Conservation (phyloP, 139 green algal genomes). For the Asterochloris sp. region DNA sequence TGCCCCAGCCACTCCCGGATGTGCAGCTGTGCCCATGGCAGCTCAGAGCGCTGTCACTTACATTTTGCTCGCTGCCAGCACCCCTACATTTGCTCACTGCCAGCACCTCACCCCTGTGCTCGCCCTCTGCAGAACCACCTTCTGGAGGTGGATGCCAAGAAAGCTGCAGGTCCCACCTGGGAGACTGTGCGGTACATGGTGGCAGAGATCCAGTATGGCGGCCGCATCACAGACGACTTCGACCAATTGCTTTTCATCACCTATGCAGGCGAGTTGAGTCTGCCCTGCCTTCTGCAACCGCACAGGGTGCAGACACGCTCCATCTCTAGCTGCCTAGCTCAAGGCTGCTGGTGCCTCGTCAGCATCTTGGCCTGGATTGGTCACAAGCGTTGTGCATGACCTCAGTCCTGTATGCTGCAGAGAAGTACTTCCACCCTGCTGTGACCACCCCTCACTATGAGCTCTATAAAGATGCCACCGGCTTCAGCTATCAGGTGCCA, state of each 20-base stretch:
- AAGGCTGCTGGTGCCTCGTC: no score
- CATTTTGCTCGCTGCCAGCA: no score
- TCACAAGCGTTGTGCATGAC: no score
- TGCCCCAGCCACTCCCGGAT: no score
- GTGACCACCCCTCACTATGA: slow-evolving; percentile 36
- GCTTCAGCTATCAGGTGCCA: slow-evolving; percentile 70
- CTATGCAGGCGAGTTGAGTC: slow-evolving; percentile 45
- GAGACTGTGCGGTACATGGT: slow-evolving; percentile 90
- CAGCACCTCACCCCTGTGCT: no score
- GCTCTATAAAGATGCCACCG: slow-evolving; percentile 59
- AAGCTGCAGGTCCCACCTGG: slow-evolving; percentile 42
- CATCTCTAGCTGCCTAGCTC: no score
- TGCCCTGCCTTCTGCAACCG: no score
- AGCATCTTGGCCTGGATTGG: no score
- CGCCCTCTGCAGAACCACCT: slow-evolving; percentile 77
- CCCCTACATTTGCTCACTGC: no score
- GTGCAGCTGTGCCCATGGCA: no score
- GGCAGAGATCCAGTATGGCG: slow-evolving; percentile 89
- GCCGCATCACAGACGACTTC: slow-evolving; percentile 94
- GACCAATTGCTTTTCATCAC: slow-evolving; percentile 92
- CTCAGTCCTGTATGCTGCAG: background rate
- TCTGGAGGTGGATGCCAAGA: slow-evolving; percentile 90
- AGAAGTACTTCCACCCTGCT: slow-evolving; percentile 62
- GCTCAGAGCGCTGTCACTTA: no score
- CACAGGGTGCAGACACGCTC: no score